phyloP scores from a whole-genome alignment of 805 yeast species.

The Yarrowia bubula region DNA sequence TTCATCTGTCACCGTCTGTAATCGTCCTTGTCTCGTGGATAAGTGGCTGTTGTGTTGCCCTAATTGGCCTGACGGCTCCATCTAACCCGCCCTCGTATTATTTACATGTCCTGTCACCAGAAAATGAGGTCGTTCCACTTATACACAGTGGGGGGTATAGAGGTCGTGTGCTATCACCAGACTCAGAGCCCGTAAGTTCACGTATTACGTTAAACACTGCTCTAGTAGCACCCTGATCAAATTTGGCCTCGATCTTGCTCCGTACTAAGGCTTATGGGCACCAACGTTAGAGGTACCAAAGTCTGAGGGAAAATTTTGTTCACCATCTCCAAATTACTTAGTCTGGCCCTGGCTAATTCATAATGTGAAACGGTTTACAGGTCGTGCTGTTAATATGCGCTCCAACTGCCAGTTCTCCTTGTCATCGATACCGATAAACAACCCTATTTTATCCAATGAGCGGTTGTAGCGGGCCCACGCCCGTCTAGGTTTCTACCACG shows the following conservation, averaged over 20 bases:
- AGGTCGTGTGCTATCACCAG: not conserved
- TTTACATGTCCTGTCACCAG: not conserved
- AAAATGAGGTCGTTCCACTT: too few species aligned
- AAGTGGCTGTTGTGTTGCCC: too few species aligned
- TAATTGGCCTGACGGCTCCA: not conserved
- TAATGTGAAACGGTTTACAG: not conserved
- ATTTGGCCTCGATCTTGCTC: constrained; percentile 3
- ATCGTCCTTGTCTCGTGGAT: not conserved
- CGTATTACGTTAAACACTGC: constrained; percentile 12
- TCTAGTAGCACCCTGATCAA: constrained; percentile 5
- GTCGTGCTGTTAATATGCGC: constrained; percentile 16
- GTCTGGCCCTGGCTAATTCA: not conserved
- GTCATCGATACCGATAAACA: not conserved
- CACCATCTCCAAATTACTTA: too few species aligned
- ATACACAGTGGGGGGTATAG: not conserved
- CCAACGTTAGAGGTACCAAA: not conserved
- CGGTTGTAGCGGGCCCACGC: not conserved
- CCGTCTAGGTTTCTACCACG: not conserved
- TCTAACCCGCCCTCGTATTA: not conserved
- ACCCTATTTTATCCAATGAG: constrained; percentile 21
- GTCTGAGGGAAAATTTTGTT: too few species aligned
- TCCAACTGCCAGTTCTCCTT: constrained; percentile 5
- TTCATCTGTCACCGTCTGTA: not conserved
- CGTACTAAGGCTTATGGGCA: constrained; percentile 2
- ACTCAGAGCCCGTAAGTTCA: not conserved